Evolutionary conservation across 495 filamentous ascomycete species (phyloP).

Genomic region (Penicillium antarcticum): DNA sequence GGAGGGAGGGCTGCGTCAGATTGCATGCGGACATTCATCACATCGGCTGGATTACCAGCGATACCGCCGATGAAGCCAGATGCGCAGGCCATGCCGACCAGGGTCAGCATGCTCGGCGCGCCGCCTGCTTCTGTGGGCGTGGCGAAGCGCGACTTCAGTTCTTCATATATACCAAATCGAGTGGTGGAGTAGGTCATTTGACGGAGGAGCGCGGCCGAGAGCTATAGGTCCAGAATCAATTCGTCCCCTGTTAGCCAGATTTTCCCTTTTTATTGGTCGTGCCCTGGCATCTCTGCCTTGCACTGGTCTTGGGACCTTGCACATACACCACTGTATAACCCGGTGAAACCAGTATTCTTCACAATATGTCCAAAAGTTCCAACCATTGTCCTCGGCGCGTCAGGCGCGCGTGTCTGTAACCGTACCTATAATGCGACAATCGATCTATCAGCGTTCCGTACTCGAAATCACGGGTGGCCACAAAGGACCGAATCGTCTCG

Average conservation of each 20-base stretch:
- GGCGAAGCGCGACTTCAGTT: conserved; percentile 70
- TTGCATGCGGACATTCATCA: conserved; percentile 98
- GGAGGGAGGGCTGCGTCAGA: conserved; percentile 80
- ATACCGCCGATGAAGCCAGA: conserved; percentile 89
- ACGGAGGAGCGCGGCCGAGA: conserved; percentile 87
- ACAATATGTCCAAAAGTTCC: conserved; percentile 78
- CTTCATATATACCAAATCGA: conserved; percentile 92
- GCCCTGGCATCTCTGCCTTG: background rate
- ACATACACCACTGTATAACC: conserved; percentile 77
- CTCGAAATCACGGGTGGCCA: background rate
- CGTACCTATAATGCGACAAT: conserved; percentile 59
- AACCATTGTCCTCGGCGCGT: conserved; percentile 69
- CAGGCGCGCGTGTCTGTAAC: conserved; percentile 73
- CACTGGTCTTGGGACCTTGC: background rate
- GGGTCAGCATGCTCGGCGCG: conserved; percentile 59
- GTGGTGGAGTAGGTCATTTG: conserved; percentile 91
- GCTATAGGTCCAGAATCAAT: conserved; percentile 38
- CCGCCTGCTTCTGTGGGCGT: conserved; percentile 28
- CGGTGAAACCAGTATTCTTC: conserved; percentile 61
- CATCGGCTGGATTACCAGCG: conserved; percentile 90
- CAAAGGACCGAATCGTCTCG: conserved; percentile 3
- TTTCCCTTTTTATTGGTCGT: background rate
- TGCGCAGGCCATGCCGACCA: conserved; percentile 74
- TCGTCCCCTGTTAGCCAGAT: conserved; percentile 10
- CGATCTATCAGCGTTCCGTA: conserved; percentile 11